Percentiles rank a stretch among this genome's conserved stretches.
These are phyloP conservation scores for Ocimum tenuiflorum DNA, from an alignment of 257 asterid genomes.

Conservation along the genomic window DNA sequence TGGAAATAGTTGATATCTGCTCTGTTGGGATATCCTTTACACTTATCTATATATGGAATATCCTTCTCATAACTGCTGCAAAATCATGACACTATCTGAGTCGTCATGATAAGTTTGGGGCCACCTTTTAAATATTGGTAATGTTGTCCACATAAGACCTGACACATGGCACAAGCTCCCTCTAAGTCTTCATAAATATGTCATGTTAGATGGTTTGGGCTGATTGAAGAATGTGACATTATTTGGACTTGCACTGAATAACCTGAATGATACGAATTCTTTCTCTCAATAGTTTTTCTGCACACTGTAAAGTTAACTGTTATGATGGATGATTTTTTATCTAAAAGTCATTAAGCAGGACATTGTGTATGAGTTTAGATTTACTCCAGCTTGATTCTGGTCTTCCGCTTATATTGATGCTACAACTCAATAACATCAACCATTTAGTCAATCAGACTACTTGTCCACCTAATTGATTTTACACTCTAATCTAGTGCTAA, in stretches of 20 bases:
- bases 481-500: conserved; percentile 21
- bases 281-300: neutral
- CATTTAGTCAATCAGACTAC: conserved; percentile 4
- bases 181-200: neutral
- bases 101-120: neutral
- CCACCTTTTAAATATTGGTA: neutral
- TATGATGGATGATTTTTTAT: conserved; percentile 2
- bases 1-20: neutral
- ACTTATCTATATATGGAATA: neutral
- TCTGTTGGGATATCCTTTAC: neutral
- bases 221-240: neutral
- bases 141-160: neutral
- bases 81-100: neutral
- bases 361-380: neutral
- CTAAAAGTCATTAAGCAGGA: conserved; percentile 14
- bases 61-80: neutral
- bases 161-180: neutral
- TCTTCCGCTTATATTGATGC: neutral
- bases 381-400: neutral
- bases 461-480: conserved; percentile 9
- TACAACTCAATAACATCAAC: conserved; percentile 11
- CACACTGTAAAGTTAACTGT: neutral
- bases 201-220: neutral
- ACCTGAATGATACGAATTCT: neutral
- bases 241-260: neutral